Percentiles rank a stretch among this genome's conserved stretches.
phyloP scores from a whole-genome alignment of 176 grass and related monocot genomes.

The Microstegium vimineum region DNA sequence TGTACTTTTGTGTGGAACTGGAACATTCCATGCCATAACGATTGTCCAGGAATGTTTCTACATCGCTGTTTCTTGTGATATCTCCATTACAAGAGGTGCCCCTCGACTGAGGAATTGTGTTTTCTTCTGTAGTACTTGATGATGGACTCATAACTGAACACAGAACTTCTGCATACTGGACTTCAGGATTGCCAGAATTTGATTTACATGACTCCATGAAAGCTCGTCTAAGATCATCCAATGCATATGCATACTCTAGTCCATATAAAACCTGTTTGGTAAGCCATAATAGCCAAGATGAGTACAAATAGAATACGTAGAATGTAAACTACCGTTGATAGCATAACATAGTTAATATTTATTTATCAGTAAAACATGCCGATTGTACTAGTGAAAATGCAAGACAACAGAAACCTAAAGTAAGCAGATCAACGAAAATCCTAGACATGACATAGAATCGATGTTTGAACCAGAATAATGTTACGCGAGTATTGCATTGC shows the following conservation, averaged over 20 bases:
- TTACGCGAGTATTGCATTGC: neutral
- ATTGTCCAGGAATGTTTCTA: slow-evolving; percentile 31
- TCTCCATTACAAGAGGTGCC: neutral
- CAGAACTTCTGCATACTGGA: slow-evolving; percentile 57
- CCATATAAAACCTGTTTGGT: slow-evolving; percentile 72
- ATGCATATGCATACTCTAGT: slow-evolving; percentile 71
- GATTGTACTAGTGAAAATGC: neutral
- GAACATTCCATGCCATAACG: slow-evolving; percentile 32
- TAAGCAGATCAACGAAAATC: neutral
- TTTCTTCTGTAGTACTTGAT: slow-evolving; percentile 32
- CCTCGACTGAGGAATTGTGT: slow-evolving; percentile 7
- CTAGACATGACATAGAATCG: neutral
- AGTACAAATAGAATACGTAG: neutral
- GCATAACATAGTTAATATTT: neutral
- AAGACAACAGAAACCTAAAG: neutral
- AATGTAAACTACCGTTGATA: neutral
- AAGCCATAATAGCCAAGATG: neutral
- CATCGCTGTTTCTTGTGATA: slow-evolving; percentile 17
- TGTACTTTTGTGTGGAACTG: slow-evolving; percentile 35
- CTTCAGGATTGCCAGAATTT: slow-evolving; percentile 19
- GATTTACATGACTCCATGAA: slow-evolving; percentile 38
- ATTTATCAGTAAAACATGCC: neutral
- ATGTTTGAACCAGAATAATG: neutral
- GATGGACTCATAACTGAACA: slow-evolving; percentile 68
- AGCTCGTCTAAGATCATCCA: slow-evolving; percentile 52